Evolutionary conservation across 352 stramenopile species (phyloP).

Genomic region (Aphanomyces cochlioides): DNA sequence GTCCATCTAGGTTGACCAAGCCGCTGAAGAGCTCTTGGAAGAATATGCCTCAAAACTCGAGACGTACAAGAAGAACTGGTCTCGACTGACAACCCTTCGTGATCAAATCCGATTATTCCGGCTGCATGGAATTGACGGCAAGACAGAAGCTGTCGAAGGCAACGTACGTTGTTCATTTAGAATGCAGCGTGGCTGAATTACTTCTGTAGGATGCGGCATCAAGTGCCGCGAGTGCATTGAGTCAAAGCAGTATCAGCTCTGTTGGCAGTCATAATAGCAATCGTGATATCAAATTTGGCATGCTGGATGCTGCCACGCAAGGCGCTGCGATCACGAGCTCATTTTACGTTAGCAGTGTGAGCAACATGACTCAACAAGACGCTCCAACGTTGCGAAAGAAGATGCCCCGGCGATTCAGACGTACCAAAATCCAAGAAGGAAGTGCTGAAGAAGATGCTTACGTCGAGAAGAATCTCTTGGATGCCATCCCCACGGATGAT

Average conservation of each 20-base stretch:
- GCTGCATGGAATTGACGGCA: constrained; percentile 70
- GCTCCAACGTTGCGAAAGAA: constrained; percentile 10
- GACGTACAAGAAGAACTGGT: constrained; percentile 54
- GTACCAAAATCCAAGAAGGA: constrained; percentile 64
- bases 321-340: constrained; percentile 21
- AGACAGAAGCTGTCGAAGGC: constrained; percentile 38
- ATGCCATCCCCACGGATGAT: constrained; percentile 40
- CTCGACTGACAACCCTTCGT: constrained; percentile 54
- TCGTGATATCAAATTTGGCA: constrained; percentile 25
- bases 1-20: constrained; percentile 37
- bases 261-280: constrained; percentile 76
- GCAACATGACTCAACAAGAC: too few relatives aligned
- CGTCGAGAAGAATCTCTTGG: constrained; percentile 44
- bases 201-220: constrained; percentile 41
- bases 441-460: constrained; percentile 66
- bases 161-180: constrained; percentile 23
- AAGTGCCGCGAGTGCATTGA: constrained; percentile 45
- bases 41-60: constrained; percentile 46
- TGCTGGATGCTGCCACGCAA: constrained; percentile 1
- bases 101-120: constrained; percentile 77
- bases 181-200: not conserved
- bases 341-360: constrained; percentile 2
- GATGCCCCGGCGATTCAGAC: constrained; percentile 33
- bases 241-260: constrained; percentile 50
- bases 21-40: constrained; percentile 43